phyloP scores from a whole-genome alignment of 2,329 filamentous ascomycete genomes.

The Xylariaceae sp. region DNA sequence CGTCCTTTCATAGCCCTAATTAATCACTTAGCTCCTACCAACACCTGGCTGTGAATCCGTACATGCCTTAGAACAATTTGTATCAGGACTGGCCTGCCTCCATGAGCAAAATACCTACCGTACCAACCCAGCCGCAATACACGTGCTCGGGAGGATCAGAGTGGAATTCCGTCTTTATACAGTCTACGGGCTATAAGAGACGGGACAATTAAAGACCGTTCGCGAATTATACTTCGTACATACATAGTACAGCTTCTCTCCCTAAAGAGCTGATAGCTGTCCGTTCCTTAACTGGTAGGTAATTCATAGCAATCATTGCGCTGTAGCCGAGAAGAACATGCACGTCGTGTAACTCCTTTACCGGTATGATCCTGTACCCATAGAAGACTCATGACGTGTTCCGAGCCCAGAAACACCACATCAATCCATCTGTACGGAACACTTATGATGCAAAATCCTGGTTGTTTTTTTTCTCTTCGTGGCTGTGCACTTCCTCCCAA shows the following conservation, averaged over 20 bases:
- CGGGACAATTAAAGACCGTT: too few relatives aligned
- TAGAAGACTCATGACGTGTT: not conserved
- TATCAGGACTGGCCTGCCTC: not conserved
- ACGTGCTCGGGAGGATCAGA: too few relatives aligned
- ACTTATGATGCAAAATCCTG: not conserved
- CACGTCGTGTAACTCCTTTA: not conserved
- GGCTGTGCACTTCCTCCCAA: constrained; percentile 11
- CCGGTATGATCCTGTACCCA: not conserved
- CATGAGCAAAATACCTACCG: too few relatives aligned
- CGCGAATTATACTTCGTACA: too few relatives aligned
- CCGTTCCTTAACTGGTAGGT: not conserved
- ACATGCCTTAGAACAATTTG: not conserved
- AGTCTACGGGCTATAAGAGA: too few relatives aligned
- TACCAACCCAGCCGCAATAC: too few relatives aligned
- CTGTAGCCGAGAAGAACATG: not conserved
- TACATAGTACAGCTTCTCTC: too few relatives aligned
- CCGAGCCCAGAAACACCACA: not conserved
- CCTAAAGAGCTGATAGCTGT: not conserved
- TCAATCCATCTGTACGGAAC: not conserved
- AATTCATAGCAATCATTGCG: not conserved
- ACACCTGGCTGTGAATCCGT: not conserved
- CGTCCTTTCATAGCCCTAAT: not conserved
- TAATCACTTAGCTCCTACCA: not conserved
- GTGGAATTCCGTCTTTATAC: too few relatives aligned
- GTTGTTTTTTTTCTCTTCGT: not conserved